Evolutionary conservation across 371 early-diverging fungal species (phyloP).

Genomic region (Cokeromyces recurvatus): DNA sequence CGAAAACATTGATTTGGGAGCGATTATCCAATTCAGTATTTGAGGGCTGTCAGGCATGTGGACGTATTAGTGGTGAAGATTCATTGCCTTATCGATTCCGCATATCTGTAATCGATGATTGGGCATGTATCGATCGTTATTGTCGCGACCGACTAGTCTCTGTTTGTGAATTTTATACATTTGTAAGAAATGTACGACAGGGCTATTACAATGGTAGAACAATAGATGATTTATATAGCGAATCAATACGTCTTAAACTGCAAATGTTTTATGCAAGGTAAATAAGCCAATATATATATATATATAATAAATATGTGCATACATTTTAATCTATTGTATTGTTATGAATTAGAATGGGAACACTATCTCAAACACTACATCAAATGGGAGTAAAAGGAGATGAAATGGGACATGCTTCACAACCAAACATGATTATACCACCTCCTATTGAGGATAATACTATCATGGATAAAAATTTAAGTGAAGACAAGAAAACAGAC

Average conservation of each 20-base stretch:
- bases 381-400: slow-evolving; percentile 24
- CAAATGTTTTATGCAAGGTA: slow-evolving; percentile 86
- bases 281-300: too few relatives aligned
- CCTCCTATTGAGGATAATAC: too few relatives aligned
- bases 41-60: slow-evolving; percentile 42
- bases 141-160: slow-evolving; percentile 89
- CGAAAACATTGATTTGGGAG: slow-evolving; percentile 59
- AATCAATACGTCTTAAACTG: slow-evolving; percentile 75
- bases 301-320: neutral
- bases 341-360: slow-evolving; percentile 26
- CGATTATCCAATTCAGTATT: slow-evolving; percentile 22
- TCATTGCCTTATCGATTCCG: slow-evolving; percentile 78
- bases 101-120: slow-evolving; percentile 71
- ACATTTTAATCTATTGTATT: neutral
- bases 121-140: slow-evolving; percentile 81
- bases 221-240: slow-evolving; percentile 75
- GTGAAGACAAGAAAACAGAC: neutral
- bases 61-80: neutral
- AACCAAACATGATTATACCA: slow-evolving; percentile 27
- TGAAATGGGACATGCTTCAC: slow-evolving; percentile 21
- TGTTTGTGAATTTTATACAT: slow-evolving; percentile 89
- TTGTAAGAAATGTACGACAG: slow-evolving; percentile 82
- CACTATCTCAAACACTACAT: slow-evolving; percentile 21
- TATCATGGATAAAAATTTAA: neutral
- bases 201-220: slow-evolving; percentile 76